Evolutionary conservation across 257 asterid species (phyloP).

Genomic region (Salvia splendens): DNA sequence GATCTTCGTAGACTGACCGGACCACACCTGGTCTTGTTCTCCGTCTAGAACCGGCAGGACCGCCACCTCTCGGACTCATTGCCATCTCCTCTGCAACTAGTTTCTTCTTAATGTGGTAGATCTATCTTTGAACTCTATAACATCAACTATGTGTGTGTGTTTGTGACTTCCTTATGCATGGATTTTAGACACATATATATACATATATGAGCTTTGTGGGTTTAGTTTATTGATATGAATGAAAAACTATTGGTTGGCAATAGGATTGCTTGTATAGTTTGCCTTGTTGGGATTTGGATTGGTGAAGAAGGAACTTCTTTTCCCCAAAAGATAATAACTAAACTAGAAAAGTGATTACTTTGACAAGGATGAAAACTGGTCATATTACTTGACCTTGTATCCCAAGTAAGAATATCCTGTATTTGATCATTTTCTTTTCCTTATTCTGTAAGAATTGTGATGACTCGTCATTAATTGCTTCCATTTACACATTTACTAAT

Average conservation of each 20-base stretch:
- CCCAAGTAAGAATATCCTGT: constrained; percentile 21
- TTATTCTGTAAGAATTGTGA: not conserved
- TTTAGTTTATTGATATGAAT: not conserved
- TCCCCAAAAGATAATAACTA: constrained; percentile 1
- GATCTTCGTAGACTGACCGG: constrained; percentile 58
- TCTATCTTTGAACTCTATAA: not conserved
- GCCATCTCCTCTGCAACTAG: constrained; percentile 40
- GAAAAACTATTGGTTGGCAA: constrained; percentile 15
- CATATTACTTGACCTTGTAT: constrained; percentile 19
- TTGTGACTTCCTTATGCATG: not conserved
- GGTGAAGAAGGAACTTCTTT: constrained; percentile 22
- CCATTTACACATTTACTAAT: no score
- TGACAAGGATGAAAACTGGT: not conserved
- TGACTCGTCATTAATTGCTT: no score
- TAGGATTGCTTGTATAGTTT: constrained; percentile 47
- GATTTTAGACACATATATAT: not conserved
- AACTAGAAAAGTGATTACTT: constrained; percentile 21
- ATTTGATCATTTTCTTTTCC: constrained; percentile 1
- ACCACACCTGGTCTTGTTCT: constrained; percentile 38
- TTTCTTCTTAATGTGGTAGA: not conserved
- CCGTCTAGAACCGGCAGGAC: constrained; percentile 18
- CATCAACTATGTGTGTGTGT: constrained; percentile 3
- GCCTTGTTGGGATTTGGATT: constrained; percentile 18
- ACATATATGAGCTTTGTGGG: not conserved
- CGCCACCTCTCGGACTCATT: constrained; percentile 47